phyloP scores from a whole-genome alignment of 1,284 basidiomycete species.

The Acaromyces ingoldii region DNA sequence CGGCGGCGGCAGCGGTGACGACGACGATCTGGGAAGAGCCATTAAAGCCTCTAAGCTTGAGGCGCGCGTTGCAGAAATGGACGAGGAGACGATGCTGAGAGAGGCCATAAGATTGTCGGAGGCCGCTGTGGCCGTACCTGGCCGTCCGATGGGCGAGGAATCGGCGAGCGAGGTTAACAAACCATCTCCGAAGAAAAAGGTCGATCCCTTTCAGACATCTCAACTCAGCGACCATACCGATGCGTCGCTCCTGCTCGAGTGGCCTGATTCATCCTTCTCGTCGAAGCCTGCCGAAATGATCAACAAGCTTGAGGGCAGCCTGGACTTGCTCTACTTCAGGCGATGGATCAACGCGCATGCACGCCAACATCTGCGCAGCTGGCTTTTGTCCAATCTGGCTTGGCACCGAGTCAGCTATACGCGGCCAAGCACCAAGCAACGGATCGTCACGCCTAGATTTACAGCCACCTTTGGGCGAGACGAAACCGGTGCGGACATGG shows the following conservation, averaged over 20 bases:
- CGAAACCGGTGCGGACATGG: constrained; percentile 10
- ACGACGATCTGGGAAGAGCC: background rate
- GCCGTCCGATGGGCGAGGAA: background rate
- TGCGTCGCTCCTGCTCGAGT: too few species aligned
- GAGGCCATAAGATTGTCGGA: background rate
- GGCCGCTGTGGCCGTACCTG: background rate
- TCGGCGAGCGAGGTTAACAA: background rate
- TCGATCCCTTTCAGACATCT: too few species aligned
- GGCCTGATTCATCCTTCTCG: too few species aligned
- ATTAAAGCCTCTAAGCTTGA: background rate
- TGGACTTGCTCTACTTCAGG: constrained; percentile 16
- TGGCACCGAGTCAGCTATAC: constrained; percentile 23
- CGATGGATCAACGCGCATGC: constrained; percentile 8
- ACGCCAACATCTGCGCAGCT: constrained; percentile 2
- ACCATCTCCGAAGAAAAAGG: too few species aligned
- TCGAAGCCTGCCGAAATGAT: background rate
- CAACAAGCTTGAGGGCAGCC: constrained; percentile 8
- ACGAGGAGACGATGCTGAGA: background rate
- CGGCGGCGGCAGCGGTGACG: too few species aligned
- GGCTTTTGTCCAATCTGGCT: constrained; percentile 13
- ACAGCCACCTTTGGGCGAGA: constrained; percentile 20
- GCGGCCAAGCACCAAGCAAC: constrained; percentile 1
- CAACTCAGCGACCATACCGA: too few species aligned
- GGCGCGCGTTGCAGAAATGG: background rate
- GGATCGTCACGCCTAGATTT: constrained; percentile 16